Percentiles rank a stretch among this genome's conserved stretches.
phyloP scores from a whole-genome alignment of 225 moss, liverwort and hornwort genomes.

The Pseudisothecium myosuroides region DNA sequence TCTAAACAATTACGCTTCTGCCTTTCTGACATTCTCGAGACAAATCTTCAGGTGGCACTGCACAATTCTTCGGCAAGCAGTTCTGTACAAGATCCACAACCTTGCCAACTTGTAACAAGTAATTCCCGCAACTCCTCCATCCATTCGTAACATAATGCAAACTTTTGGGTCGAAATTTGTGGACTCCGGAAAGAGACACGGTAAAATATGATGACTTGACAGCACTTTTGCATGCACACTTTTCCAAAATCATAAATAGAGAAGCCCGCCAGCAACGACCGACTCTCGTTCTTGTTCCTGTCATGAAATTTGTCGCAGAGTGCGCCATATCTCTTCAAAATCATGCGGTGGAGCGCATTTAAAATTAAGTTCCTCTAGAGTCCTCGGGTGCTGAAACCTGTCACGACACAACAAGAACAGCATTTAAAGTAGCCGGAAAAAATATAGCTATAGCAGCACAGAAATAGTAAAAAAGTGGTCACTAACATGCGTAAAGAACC shows the following conservation, averaged over 20 bases:
- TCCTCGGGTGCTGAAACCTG: conserved; percentile 91
- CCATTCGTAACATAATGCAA: neutral
- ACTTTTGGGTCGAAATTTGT: neutral
- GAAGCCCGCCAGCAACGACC: neutral
- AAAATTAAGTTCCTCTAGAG: conserved; percentile 60
- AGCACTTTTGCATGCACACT: neutral
- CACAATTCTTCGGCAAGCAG: neutral
- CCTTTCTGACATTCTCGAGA: neutral
- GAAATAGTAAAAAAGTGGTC: neutral
- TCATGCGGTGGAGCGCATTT: conserved; percentile 72
- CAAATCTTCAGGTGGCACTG: neutral
- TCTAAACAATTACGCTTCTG: neutral
- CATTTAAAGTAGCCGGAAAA: neutral
- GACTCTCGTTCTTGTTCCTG: neutral
- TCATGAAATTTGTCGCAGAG: conserved; percentile 25
- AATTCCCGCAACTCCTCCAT: neutral
- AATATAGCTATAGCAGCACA: neutral
- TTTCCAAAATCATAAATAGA: neutral
- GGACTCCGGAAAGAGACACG: neutral
- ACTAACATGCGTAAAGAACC: neutral
- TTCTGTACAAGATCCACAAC: neutral
- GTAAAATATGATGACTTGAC: neutral
- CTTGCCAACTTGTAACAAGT: neutral
- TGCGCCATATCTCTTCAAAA: conserved; percentile 63
- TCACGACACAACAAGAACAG: neutral